Evolutionary conservation across 2,329 filamentous ascomycete species (phyloP).

Genomic region (Hypocreales sp.): DNA sequence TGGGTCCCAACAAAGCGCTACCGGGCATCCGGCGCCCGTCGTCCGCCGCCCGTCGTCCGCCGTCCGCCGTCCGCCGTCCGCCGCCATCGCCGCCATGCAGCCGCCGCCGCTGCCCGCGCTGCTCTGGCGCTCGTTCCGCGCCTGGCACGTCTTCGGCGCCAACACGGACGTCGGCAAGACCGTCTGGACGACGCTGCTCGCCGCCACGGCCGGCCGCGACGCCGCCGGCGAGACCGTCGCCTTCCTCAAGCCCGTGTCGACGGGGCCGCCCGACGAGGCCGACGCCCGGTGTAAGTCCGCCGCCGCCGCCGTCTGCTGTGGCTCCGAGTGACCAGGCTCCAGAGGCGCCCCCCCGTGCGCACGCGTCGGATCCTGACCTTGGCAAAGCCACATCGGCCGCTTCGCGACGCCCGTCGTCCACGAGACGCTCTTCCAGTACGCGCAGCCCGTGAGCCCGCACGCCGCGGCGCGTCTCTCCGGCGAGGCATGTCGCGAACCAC

Average conservation of each 20-base stretch:
- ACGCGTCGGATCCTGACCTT: no score
- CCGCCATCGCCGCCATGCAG: no score
- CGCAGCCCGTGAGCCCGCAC: constrained; percentile 64
- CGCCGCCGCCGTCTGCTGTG: no score
- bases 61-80: no score
- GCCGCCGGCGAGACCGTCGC: constrained; percentile 32
- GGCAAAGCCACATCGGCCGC: constrained; percentile 41
- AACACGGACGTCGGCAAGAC: constrained; percentile 83
- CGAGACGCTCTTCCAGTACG: constrained; percentile 54
- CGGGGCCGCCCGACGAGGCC: constrained; percentile 51
- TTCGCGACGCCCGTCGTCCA: constrained; percentile 35
- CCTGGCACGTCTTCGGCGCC: constrained; percentile 66
- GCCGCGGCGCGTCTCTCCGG: constrained; percentile 42
- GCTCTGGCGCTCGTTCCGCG: constrained; percentile 52
- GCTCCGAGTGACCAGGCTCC: no score
- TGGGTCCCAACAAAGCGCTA: no score
- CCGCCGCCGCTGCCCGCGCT: constrained; percentile 36
- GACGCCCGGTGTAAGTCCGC: constrained; percentile 45
- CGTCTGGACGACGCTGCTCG: constrained; percentile 58
- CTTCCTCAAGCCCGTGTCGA: constrained; percentile 73
- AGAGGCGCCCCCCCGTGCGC: no score
- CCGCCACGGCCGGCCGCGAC: constrained; percentile 38
- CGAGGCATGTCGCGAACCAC: constrained; percentile 16
- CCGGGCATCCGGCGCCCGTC: no score
- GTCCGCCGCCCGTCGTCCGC: no score